A percentile compares a stretch with the other conserved stretches of the same genome.
phyloP scores from a whole-genome alignment of 805 yeast species.

The Tetrapisispora fleetii region DNA sequence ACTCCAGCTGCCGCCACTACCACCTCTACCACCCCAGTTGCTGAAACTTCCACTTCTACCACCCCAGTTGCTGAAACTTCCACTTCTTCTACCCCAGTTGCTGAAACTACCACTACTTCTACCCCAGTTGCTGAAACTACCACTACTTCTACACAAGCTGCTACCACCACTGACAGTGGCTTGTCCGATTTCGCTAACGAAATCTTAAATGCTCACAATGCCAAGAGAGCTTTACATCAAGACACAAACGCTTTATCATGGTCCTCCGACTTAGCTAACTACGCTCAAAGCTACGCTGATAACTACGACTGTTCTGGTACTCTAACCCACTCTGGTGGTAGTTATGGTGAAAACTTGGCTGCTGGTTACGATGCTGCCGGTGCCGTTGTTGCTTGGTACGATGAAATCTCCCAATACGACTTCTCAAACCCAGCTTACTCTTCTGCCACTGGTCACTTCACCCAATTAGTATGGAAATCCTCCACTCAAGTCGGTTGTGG shows the following conservation, averaged over 20 bases:
- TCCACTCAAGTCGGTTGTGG: constrained; percentile 58
- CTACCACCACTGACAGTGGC: constrained; percentile 9
- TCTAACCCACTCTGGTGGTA: constrained; percentile 45
- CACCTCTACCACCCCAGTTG: constrained; percentile 3
- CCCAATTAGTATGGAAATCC: constrained; percentile 62
- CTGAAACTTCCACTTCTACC: constrained; percentile 4
- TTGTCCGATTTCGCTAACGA: constrained; percentile 21
- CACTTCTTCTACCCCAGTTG: constrained; percentile 18
- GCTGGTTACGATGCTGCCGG: constrained; percentile 37
- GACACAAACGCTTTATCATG: constrained; percentile 38
- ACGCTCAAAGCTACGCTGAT: constrained; percentile 43
- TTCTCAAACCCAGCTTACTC: constrained; percentile 24
- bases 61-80: constrained; percentile 7
- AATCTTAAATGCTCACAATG: constrained; percentile 55
- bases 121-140: constrained; percentile 15
- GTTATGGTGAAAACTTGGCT: constrained; percentile 70
- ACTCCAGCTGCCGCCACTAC: not conserved
- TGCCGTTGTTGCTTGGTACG: constrained; percentile 62
- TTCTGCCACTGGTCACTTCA: constrained; percentile 54
- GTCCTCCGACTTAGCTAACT: constrained; percentile 36
- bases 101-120: constrained; percentile 9
- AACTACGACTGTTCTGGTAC: constrained; percentile 45
- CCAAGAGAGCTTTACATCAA: constrained; percentile 42
- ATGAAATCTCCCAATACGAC: constrained; percentile 47
- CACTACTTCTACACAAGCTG: constrained; percentile 11